Evolutionary conservation across 2,329 filamentous ascomycete genomes (phyloP).

Genomic region (Aspergillus luchuensis): DNA sequence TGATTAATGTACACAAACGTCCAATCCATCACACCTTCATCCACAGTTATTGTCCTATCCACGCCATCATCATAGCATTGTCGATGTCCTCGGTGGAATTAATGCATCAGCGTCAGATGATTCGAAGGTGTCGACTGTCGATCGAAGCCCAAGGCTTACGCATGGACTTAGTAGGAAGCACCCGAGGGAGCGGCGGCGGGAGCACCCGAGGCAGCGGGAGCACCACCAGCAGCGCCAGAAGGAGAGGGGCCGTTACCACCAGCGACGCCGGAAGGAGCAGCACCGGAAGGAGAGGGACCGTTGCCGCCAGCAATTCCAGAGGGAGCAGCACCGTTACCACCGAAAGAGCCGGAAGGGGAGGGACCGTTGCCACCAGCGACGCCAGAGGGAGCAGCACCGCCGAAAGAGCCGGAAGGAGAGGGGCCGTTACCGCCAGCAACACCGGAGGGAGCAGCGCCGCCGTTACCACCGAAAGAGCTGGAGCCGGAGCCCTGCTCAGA

Average conservation of each 20-base stretch:
- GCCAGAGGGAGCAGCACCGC: background rate
- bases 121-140: background rate
- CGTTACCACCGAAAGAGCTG: background rate
- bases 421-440: background rate
- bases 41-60: background rate
- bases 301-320: background rate
- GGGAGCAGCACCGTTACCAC: background rate
- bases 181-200: background rate
- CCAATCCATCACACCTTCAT: background rate
- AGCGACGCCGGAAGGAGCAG: background rate
- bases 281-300: background rate
- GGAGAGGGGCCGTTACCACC: background rate
- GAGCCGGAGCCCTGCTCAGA: background rate
- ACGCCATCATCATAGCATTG: too few species aligned
- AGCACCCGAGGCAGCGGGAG: background rate
- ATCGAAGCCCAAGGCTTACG: background rate
- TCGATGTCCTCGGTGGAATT: too few species aligned
- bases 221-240: background rate
- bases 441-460: background rate
- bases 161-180: background rate
- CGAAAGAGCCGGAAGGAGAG: background rate
- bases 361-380: background rate
- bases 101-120: background rate
- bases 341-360: background rate
- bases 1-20: background rate